These are phyloP conservation scores for Pythium coloratum DNA, from an alignment of 352 stramenopile species.

Conservation along the genomic window DNA sequence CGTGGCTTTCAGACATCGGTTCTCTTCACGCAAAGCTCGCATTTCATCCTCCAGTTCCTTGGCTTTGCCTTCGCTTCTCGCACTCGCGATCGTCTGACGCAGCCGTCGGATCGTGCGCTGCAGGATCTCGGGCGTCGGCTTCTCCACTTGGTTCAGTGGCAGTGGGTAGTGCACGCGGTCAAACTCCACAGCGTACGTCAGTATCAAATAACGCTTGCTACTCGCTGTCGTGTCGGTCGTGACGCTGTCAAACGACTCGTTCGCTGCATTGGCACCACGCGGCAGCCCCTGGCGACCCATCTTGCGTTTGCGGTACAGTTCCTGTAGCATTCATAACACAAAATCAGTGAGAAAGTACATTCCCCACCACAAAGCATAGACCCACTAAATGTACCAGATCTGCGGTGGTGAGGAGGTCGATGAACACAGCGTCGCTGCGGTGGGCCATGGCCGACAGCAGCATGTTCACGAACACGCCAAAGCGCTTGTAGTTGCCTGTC, in stretches of 20 bases:
- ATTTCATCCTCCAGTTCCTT: conserved; percentile 43
- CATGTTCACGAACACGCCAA: conserved; percentile 93
- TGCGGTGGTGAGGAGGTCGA: conserved; percentile 89
- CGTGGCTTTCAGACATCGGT: conserved; percentile 64
- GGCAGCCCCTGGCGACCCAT: conserved; percentile 29
- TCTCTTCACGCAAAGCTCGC: conserved; percentile 53
- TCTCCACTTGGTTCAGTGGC: conserved; percentile 72
- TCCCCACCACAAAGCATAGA: neutral
- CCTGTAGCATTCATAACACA: conserved; percentile 23
- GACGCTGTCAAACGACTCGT: conserved; percentile 22
- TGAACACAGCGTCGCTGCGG: conserved; percentile 83
- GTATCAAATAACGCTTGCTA: conserved; percentile 91
- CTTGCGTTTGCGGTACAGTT: conserved; percentile 79
- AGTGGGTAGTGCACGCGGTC: conserved; percentile 94
- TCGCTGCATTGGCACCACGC: conserved; percentile 6
- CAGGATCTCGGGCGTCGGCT: conserved; percentile 64
- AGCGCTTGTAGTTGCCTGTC: conserved; percentile 93
- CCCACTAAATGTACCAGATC: conserved; percentile 55
- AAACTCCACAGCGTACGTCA: conserved; percentile 94
- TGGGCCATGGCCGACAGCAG: conserved; percentile 76
- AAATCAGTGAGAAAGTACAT: neutral
- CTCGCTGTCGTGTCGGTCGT: neutral
- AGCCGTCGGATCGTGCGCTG: conserved; percentile 81
- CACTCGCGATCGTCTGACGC: conserved; percentile 33
- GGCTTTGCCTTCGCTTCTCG: conserved; percentile 23